Evolutionary conservation across 2,329 filamentous ascomycete genomes (phyloP).

Genomic region (Xylariaceae sp.): DNA sequence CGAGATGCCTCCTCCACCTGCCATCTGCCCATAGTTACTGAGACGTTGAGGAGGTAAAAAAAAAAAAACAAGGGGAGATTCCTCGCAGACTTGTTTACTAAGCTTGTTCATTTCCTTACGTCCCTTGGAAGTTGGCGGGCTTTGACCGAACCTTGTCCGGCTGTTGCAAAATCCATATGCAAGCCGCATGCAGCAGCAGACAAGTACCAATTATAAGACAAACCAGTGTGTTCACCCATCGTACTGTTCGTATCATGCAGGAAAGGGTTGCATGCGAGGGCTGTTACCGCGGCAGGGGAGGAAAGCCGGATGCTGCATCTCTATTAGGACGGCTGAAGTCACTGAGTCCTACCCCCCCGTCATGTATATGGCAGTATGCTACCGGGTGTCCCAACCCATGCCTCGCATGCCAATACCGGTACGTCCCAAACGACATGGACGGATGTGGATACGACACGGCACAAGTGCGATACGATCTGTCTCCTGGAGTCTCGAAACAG

Average conservation of each 20-base stretch:
- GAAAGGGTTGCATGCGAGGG: constrained; percentile 1
- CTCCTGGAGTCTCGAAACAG: constrained; percentile 17
- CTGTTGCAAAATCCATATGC: constrained; percentile 14
- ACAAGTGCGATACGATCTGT: not conserved
- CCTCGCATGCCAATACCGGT: not conserved
- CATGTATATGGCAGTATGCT: not conserved
- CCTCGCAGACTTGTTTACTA: too few species aligned
- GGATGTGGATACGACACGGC: not conserved
- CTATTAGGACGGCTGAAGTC: not conserved
- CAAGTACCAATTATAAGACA: constrained; percentile 12
- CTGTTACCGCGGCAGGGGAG: constrained; percentile 13
- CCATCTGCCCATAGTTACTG: not conserved
- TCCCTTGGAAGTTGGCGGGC: constrained; percentile 3
- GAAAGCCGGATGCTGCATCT: constrained; percentile 20
- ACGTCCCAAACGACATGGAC: not conserved
- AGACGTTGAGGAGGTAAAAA: not conserved
- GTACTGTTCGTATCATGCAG: constrained; percentile 17
- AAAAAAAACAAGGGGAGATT: not conserved
- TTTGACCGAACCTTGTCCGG: not conserved
- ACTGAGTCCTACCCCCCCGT: constrained; percentile 1
- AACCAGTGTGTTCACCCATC: constrained; percentile 8
- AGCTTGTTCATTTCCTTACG: not conserved
- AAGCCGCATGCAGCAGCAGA: constrained; percentile 12
- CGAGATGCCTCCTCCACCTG: constrained; percentile 4
- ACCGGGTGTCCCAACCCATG: not conserved